Conservation (phyloP, 805 yeast genomes). For the Barnettozyma vustinii region DNA sequence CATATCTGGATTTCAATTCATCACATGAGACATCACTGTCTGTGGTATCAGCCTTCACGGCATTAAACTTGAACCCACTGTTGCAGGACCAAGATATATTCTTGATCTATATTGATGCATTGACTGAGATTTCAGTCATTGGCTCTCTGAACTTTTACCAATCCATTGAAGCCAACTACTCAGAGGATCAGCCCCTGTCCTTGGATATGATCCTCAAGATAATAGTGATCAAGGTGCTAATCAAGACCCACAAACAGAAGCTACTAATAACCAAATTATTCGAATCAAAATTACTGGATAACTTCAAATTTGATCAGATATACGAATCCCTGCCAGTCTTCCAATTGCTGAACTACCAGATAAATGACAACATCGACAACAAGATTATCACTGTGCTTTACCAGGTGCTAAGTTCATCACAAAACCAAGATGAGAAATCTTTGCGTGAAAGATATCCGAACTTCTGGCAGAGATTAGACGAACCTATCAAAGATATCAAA, state of each 20-base stretch:
- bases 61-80: conserved; percentile 13
- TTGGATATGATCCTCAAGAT: conserved; percentile 13
- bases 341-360: conserved; percentile 2
- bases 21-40: conserved; percentile 19
- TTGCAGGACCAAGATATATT: conserved; percentile 15
- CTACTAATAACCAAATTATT: conserved; percentile 3
- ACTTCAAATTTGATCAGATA: conserved; percentile 10
- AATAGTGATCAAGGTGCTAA: conserved; percentile 13
- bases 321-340: conserved; percentile 16
- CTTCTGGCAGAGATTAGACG: conserved; percentile 17
- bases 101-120: conserved; percentile 18
- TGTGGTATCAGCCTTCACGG: conserved; percentile 15
- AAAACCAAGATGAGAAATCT: conserved; percentile 12
- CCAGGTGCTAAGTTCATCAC: conserved; percentile 2
- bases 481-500: conserved; percentile 6
- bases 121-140: conserved; percentile 15
- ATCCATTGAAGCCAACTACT: conserved; percentile 7
- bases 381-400: conserved; percentile 11
- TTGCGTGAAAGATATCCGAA: conserved; percentile 16
- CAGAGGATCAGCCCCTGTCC: conserved; percentile 5
- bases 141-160: conserved; percentile 4
- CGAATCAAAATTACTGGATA: conserved; percentile 1
- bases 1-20: conserved; percentile 11
- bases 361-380: conserved; percentile 10
- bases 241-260: conserved; percentile 19